phyloP scores from a whole-genome alignment of 441 rosid genomes.

The Erodium chrysanthum region DNA sequence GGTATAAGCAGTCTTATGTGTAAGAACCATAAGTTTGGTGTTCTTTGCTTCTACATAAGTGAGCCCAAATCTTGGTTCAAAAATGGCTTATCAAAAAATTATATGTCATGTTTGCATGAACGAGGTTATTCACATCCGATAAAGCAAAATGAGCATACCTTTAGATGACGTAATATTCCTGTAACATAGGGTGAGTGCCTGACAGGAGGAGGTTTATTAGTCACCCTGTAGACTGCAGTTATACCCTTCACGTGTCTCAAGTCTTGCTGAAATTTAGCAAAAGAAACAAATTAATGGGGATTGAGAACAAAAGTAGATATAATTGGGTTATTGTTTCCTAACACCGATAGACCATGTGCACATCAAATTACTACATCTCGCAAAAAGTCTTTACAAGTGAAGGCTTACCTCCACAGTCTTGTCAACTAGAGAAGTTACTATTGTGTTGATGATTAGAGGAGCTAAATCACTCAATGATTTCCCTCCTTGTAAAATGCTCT shows the following conservation, averaged over 20 bases:
- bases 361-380: not conserved
- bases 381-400: conserved; percentile 3
- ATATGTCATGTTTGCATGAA: too few species aligned
- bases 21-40: too few species aligned
- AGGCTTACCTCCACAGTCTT: conserved; percentile 78
- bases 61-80: too few species aligned
- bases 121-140: not conserved
- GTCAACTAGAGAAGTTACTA: conserved; percentile 60
- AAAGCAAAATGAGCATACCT: conserved; percentile 32
- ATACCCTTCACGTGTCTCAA: conserved; percentile 83
- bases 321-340: conserved; percentile 10
- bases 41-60: too few species aligned
- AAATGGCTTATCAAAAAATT: too few species aligned
- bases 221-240: conserved; percentile 80
- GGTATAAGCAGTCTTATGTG: too few species aligned
- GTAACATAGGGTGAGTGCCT: conserved; percentile 85
- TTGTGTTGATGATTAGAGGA: conserved; percentile 44
- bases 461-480: conserved; percentile 43
- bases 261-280: conserved; percentile 36
- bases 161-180: conserved; percentile 65
- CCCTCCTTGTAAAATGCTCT: conserved; percentile 69
- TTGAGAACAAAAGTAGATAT: conserved; percentile 6
- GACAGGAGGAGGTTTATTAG: conserved; percentile 83
- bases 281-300: conserved; percentile 5
- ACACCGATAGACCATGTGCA: conserved; percentile 1